Evolutionary conservation across 805 yeast genomes (phyloP).

Genomic region (Candida krabiensis): DNA sequence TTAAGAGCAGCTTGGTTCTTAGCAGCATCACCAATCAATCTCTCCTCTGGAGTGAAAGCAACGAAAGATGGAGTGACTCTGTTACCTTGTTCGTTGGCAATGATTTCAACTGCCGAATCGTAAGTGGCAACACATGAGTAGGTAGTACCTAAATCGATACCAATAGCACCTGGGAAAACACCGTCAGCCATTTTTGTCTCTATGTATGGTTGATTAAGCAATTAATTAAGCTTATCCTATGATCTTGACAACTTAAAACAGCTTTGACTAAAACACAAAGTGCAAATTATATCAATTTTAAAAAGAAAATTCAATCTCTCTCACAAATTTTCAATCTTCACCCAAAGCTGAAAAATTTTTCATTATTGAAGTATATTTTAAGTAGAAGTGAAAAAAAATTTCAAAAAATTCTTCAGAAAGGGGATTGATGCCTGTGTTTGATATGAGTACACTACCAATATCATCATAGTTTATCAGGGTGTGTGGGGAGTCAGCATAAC

Average conservation of each 20-base stretch:
- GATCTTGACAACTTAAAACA: neutral
- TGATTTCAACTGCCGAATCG: constrained; percentile 73
- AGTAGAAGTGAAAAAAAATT: constrained; percentile 4
- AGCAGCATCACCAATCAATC: constrained; percentile 82
- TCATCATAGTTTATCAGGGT: too few species aligned
- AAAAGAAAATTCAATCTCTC: constrained; percentile 2
- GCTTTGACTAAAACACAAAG: neutral
- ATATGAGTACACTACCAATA: constrained; percentile 2
- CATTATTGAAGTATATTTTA: constrained; percentile 2
- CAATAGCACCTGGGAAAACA: constrained; percentile 99
- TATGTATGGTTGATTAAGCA: constrained; percentile 5
- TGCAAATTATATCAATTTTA: constrained; percentile 1
- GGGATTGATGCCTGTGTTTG: too few species aligned
- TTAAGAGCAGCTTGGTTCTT: constrained; percentile 81
- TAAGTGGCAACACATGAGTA: constrained; percentile 75
- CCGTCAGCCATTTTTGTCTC: constrained; percentile 84
- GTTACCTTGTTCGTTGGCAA: constrained; percentile 85
- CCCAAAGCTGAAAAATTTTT: constrained; percentile 9
- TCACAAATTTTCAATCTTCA: constrained; percentile 1
- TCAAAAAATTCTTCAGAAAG: too few species aligned
- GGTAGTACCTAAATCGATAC: constrained; percentile 97
- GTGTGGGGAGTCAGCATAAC: constrained; percentile 3
- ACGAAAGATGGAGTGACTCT: constrained; percentile 82
- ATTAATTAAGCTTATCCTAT: constrained; percentile 1
- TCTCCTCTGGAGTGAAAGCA: constrained; percentile 75